Conservation (phyloP, 306 rosid species). For the Vigna nakashimae region DNA sequence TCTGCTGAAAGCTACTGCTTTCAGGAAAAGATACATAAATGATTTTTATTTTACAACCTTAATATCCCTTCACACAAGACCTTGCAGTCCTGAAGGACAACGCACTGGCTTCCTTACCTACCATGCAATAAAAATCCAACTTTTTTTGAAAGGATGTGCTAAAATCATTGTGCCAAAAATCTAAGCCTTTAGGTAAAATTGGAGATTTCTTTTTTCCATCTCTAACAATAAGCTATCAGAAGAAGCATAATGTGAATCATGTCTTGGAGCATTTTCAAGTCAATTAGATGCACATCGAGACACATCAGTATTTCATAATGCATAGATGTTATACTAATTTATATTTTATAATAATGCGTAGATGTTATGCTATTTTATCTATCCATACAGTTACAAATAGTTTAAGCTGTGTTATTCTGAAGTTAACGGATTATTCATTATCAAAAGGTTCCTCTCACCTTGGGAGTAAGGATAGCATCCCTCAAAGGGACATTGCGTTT, state of each 20-base stretch:
- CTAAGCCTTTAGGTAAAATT: conserved; percentile 3
- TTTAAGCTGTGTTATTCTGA: conserved; percentile 29
- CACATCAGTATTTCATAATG: conserved; percentile 1
- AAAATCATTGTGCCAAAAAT: not conserved
- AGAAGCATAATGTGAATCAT: conserved; percentile 24
- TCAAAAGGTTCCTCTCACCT: conserved; percentile 80
- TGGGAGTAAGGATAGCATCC: conserved; percentile 79
- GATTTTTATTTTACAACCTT: not conserved
- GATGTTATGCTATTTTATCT: conserved; percentile 29
- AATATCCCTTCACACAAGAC: not conserved
- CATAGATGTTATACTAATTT: not conserved
- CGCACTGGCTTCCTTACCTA: not conserved
- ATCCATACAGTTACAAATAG: conserved; percentile 33
- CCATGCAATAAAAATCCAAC: not conserved
- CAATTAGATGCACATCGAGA: not conserved
- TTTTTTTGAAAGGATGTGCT: not conserved
- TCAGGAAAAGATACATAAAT: not conserved
- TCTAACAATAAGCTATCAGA: conserved; percentile 17
- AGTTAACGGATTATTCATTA: conserved; percentile 49
- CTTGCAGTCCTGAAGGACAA: not conserved
- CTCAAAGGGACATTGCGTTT: conserved; percentile 86
- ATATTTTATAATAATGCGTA: conserved; percentile 10
- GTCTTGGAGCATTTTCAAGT: conserved; percentile 27
- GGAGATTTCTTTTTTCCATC: not conserved
- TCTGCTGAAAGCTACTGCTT: not conserved